phyloP scores from a whole-genome alignment of 192 early-diverging fungal genomes.

The Umbelopsis sp. region DNA sequence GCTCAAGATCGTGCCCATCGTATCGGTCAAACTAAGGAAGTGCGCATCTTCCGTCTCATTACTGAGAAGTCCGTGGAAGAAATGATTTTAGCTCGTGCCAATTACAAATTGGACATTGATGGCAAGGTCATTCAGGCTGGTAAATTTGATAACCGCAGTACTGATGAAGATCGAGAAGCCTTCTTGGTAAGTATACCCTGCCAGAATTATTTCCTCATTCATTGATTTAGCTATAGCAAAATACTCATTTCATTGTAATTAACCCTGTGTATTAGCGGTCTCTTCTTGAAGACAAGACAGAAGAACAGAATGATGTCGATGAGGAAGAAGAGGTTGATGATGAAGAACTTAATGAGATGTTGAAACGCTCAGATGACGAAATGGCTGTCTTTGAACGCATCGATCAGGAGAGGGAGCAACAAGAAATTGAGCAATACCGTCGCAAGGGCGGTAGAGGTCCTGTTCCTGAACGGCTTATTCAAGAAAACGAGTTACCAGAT shows the following conservation, averaged over 20 bases:
- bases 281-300: conserved; percentile 84
- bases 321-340: conserved; percentile 77
- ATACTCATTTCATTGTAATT: neutral
- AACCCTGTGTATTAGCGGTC: conserved; percentile 50
- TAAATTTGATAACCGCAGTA: conserved; percentile 98
- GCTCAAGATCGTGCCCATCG: conserved; percentile 99
- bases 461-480: conserved; percentile 77
- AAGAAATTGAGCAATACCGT: conserved; percentile 56
- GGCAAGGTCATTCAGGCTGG: conserved; percentile 99
- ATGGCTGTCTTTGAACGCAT: conserved; percentile 69
- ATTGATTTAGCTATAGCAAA: too few relatives aligned
- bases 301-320: conserved; percentile 67
- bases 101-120: conserved; percentile 96
- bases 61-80: conserved; percentile 94
- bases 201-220: too few relatives aligned
- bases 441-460: conserved; percentile 55
- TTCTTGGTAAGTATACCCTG: conserved; percentile 51
- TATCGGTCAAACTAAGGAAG: conserved; percentile 98
- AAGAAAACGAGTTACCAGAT: conserved; percentile 84
- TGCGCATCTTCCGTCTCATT: conserved; percentile 91
- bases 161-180: conserved; percentile 89
- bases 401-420: conserved; percentile 68
- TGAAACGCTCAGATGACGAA: conserved; percentile 88
- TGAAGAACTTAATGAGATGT: conserved; percentile 91
- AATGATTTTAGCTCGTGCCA: conserved; percentile 87